These are phyloP conservation scores for Mycosphaerella arachidis DNA, from an alignment of 2,329 filamentous ascomycete species.

Conservation along the genomic window DNA sequence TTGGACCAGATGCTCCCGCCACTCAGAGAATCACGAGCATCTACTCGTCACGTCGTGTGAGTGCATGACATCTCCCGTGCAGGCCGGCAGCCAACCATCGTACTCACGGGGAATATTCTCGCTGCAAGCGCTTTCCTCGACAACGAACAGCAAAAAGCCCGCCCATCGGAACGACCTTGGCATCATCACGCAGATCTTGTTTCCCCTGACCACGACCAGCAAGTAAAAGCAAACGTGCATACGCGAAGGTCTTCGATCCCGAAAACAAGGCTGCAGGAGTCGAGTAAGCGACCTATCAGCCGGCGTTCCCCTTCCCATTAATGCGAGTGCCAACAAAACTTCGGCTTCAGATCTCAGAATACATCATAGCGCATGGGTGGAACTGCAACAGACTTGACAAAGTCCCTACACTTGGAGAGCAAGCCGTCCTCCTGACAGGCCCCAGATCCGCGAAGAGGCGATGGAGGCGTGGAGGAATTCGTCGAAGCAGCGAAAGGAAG, in stretches of 20 bases:
- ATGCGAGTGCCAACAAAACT: neutral
- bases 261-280: neutral
- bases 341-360: neutral
- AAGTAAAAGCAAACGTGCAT: neutral
- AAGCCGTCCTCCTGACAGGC: neutral
- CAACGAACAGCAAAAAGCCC: neutral
- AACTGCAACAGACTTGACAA: neutral
- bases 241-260: neutral
- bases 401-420: neutral
- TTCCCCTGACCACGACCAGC: neutral
- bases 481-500: neutral
- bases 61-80: too few relatives aligned
- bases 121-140: neutral
- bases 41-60: too few relatives aligned
- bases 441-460: neutral
- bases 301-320: neutral
- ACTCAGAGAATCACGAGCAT: neutral
- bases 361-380: neutral
- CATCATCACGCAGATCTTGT: neutral
- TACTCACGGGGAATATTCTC: neutral
- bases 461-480: neutral
- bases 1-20: constrained; percentile 24
- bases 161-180: neutral
- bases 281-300: neutral
- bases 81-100: too few relatives aligned